phyloP scores from a whole-genome alignment of 2,329 filamentous ascomycete species.

The Fusarium cyanostomum region DNA sequence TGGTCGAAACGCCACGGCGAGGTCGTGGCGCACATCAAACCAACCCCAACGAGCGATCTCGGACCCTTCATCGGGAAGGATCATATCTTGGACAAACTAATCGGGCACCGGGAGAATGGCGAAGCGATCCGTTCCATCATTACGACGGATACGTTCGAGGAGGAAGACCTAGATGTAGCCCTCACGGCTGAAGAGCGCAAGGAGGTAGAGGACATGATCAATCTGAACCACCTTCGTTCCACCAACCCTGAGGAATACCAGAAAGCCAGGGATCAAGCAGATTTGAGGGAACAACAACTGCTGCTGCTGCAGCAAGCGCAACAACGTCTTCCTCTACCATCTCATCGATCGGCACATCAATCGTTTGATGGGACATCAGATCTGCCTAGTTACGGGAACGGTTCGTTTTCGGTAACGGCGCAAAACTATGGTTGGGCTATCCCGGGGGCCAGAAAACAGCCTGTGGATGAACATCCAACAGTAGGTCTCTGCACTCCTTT shows the following conservation, averaged over 20 bases:
- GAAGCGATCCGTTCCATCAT: conserved; percentile 64
- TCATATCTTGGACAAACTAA: conserved; percentile 62
- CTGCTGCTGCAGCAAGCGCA: conserved; percentile 5
- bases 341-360: conserved; percentile 5
- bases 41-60: conserved; percentile 62
- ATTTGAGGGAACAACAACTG: conserved; percentile 14
- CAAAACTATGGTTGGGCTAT: not conserved
- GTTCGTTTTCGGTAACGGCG: not conserved
- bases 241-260: conserved; percentile 47
- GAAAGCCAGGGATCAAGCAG: conserved; percentile 24
- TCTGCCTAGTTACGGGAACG: not conserved
- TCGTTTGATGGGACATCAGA: conserved; percentile 30
- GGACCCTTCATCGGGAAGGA: conserved; percentile 69
- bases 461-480: not conserved
- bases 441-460: not conserved
- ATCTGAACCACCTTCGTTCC: conserved; percentile 47
- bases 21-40: conserved; percentile 67
- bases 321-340: not conserved
- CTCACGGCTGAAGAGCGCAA: conserved; percentile 69
- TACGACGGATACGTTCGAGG: conserved; percentile 77
- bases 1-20: conserved; percentile 66
- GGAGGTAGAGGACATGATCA: conserved; percentile 58
- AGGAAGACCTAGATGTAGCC: conserved; percentile 66
- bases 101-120: conserved; percentile 49
- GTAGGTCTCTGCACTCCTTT: conserved; percentile 5